These are phyloP conservation scores for Colletotrichum shisoi DNA, from an alignment of 2,329 filamentous ascomycete genomes.

Conservation along the genomic window DNA sequence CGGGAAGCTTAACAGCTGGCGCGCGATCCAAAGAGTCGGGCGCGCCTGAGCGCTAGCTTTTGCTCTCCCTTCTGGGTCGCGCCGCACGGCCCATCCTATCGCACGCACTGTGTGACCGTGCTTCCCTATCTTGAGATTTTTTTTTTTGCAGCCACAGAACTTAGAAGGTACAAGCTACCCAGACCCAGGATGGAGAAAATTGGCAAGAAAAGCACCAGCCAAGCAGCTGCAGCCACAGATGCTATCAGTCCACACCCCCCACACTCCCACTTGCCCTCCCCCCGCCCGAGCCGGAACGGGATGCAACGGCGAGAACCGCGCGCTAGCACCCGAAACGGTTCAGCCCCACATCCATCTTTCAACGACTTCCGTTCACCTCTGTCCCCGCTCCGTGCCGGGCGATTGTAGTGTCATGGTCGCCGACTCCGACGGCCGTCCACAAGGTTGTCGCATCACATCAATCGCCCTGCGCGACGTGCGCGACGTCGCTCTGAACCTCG, in stretches of 20 bases:
- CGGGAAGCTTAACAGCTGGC: slow-evolving; percentile 11
- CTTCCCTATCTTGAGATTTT: neutral
- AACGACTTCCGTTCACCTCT: slow-evolving; percentile 31
- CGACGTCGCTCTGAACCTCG: neutral
- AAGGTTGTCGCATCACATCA: slow-evolving; percentile 12
- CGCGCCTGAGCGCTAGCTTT: neutral
- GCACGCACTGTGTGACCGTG: slow-evolving; percentile 15
- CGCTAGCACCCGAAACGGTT: slow-evolving; percentile 23
- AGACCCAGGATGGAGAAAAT: neutral
- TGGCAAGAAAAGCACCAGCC: neutral
- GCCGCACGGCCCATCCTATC: neutral
- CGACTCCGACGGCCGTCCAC: neutral
- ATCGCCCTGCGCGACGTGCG: neutral
- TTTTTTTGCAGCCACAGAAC: no score
- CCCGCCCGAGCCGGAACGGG: slow-evolving; percentile 36
- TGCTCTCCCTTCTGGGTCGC: neutral
- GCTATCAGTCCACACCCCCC: neutral
- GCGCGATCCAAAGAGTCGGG: neutral
- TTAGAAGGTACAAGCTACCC: no score
- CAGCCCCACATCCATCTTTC: slow-evolving; percentile 30
- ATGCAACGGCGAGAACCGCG: slow-evolving; percentile 40
- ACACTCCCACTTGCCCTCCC: neutral
- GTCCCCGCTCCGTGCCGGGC: slow-evolving; percentile 24
- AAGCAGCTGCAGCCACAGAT: slow-evolving; percentile 6
- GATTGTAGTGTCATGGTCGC: slow-evolving; percentile 4